Base-by-base conservation (phyloP, 2,329 filamentous ascomycete species). In the Fusarium phyllophilum region DNA sequence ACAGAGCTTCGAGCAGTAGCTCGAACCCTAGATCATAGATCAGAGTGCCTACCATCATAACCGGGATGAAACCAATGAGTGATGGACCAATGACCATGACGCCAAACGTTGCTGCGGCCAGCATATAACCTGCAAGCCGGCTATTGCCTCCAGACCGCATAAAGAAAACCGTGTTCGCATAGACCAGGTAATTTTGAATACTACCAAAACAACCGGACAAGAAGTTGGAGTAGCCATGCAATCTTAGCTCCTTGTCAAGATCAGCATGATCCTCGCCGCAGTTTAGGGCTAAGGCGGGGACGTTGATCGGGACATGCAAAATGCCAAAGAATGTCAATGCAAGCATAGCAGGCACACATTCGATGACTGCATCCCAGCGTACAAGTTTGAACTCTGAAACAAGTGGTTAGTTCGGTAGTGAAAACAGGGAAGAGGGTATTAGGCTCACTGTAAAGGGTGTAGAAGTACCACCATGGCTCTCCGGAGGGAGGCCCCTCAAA, bases 391-490 rank as follows among this genome's bases (percentile, higher is more conserved):
- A 94, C 79, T 96, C 94, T 96, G 62, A 33, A 26, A 7, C 11
- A 29, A 14, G 26, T 63, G 78, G 82, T 77, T 56, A 75, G 66
- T 17, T 51, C 13, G 14, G 14, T 18, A 24, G 15, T 34, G 13
- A 38, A 11, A 26, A 36, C 13, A 33, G 20, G 13, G 15, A 17
- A 17, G 20, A 13, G 15, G 31, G 29, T 5, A 6, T 14, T 10
- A 22, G 22, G 85, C 91, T 87, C 86, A 96, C 94, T 92, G 83
- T 97, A 99, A 54, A 98, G 89, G 1, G 94, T 97, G 84, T 97
- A 99, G 79, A 99, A 99, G 80, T 96, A 95, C 89, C 96, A 99
- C 90, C 97, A 99, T 1, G 96, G 95, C 77, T 97, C 94, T 18
- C 90, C 93, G 15, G 92, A 92, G 51, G 93, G 92, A 3, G 96